Evolutionary conservation across 176 grass and related monocot genomes (phyloP).

Genomic region (Rhynchospora breviuscula): DNA sequence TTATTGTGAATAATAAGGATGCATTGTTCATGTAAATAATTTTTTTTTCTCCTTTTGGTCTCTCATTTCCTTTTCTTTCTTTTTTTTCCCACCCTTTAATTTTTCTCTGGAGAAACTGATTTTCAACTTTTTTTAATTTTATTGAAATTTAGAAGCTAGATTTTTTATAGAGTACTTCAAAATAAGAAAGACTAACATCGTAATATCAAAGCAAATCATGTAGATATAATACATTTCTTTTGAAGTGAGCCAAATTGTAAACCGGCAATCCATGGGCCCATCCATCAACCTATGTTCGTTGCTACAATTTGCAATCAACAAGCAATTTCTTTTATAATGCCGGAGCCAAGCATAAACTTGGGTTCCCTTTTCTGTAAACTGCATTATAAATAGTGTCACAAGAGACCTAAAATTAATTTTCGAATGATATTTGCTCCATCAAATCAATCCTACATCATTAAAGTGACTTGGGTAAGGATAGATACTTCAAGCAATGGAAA

Average conservation of each 20-base stretch:
- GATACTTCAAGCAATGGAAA: neutral
- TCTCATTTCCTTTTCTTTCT: too few relatives aligned
- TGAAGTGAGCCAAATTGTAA: neutral
- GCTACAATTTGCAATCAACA: neutral
- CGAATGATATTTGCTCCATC: neutral
- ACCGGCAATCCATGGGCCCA: neutral
- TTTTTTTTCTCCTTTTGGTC: too few relatives aligned
- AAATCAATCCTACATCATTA: neutral
- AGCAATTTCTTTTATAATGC: neutral
- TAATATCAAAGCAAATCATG: neutral
- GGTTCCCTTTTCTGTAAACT: neutral
- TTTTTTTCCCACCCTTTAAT: neutral
- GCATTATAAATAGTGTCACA: neutral
- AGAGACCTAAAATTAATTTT: neutral
- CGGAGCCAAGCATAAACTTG: neutral
- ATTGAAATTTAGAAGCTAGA: neutral
- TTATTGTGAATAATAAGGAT: neutral
- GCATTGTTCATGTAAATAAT: too few relatives aligned
- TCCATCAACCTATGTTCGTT: neutral
- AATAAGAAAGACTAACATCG: neutral
- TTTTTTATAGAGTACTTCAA: neutral
- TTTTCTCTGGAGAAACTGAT: neutral
- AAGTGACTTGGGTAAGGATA: neutral
- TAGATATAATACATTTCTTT: neutral
- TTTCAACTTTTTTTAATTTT: neutral